phyloP scores from a whole-genome alignment of 2,329 filamentous ascomycete species.

The Colletotrichum eleusines region DNA sequence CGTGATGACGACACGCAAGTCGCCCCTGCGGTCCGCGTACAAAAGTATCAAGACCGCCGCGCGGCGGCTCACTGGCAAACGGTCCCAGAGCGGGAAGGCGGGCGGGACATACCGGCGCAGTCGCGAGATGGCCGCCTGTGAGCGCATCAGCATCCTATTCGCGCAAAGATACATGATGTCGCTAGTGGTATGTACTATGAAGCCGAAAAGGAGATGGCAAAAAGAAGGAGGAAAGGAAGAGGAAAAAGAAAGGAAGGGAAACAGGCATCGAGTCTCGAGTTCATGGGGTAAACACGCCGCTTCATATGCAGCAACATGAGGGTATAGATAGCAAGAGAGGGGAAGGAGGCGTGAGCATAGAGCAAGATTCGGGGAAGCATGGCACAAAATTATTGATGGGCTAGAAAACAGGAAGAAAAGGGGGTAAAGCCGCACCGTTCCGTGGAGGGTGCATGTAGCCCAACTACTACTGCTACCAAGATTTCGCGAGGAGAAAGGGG shows the following conservation, averaged over 20 bases:
- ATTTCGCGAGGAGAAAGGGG: background rate
- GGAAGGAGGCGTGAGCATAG: slow-evolving; percentile 25
- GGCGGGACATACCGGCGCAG: slow-evolving; percentile 72
- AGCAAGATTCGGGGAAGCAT: slow-evolving; percentile 1
- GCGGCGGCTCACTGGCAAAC: slow-evolving; percentile 72
- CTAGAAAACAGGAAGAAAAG: background rate
- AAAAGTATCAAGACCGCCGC: slow-evolving; percentile 91
- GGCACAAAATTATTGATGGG: slow-evolving; percentile 17
- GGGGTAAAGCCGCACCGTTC: slow-evolving; percentile 3
- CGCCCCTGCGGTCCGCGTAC: slow-evolving; percentile 85
- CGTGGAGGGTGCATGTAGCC: slow-evolving; percentile 12
- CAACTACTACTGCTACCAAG: slow-evolving; percentile 6
- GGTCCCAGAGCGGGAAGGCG: slow-evolving; percentile 71
- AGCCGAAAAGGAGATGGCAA: background rate
- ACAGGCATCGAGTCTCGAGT: slow-evolving; percentile 3
- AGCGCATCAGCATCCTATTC: slow-evolving; percentile 42
- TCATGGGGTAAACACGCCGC: slow-evolving; percentile 1
- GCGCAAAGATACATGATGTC: slow-evolving; percentile 41
- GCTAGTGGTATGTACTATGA: slow-evolving; percentile 38
- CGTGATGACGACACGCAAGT: slow-evolving; percentile 78
- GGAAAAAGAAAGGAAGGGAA: slow-evolving; percentile 6
- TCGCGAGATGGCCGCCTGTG: slow-evolving; percentile 69
- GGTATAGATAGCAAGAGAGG: background rate
- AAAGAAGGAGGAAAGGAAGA: background rate
- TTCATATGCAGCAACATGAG: background rate